Percentiles rank a stretch among this genome's conserved stretches.
Evolutionary conservation across 2,329 filamentous ascomycete species (phyloP).

Genomic region (Trichoderma sp.): DNA sequence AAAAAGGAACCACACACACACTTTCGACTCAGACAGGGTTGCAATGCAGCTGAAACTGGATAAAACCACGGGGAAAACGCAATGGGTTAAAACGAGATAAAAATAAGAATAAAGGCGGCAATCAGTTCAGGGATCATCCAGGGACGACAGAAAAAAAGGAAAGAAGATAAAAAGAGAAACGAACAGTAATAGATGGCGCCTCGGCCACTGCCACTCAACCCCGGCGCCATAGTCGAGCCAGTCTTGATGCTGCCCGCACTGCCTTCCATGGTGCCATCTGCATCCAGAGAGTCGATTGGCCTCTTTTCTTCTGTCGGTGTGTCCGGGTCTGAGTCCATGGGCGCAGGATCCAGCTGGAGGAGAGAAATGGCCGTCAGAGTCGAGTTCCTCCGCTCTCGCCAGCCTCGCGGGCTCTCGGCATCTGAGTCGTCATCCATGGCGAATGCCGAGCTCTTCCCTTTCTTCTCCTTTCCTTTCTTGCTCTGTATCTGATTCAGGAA

Average conservation of each 20-base stretch:
- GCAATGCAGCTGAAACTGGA: background rate
- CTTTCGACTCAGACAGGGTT: background rate
- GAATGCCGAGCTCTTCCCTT: background rate
- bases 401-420: slow-evolving; percentile 13
- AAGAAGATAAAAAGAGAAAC: slow-evolving; percentile 30
- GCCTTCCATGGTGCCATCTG: slow-evolving; percentile 30
- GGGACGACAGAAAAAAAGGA: background rate
- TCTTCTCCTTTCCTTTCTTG: background rate
- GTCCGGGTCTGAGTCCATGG: slow-evolving; percentile 59
- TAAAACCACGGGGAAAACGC: background rate
- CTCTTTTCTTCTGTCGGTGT: slow-evolving; percentile 19
- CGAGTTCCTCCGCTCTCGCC: slow-evolving; percentile 40
- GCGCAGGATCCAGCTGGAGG: slow-evolving; percentile 76
- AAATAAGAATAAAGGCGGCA: background rate
- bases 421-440: slow-evolving; percentile 18
- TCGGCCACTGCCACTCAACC: slow-evolving; percentile 59
- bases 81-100: background rate
- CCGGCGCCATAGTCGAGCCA: slow-evolving; percentile 47
- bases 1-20: background rate
- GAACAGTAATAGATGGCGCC: slow-evolving; percentile 74
- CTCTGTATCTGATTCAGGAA: background rate
- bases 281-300: slow-evolving; percentile 26
- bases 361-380: slow-evolving; percentile 63
- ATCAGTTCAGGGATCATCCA: background rate
- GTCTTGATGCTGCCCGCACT: slow-evolving; percentile 36